Conservation (phyloP, 2,329 filamentous ascomycete genomes). For the Spiromastix sp. region DNA sequence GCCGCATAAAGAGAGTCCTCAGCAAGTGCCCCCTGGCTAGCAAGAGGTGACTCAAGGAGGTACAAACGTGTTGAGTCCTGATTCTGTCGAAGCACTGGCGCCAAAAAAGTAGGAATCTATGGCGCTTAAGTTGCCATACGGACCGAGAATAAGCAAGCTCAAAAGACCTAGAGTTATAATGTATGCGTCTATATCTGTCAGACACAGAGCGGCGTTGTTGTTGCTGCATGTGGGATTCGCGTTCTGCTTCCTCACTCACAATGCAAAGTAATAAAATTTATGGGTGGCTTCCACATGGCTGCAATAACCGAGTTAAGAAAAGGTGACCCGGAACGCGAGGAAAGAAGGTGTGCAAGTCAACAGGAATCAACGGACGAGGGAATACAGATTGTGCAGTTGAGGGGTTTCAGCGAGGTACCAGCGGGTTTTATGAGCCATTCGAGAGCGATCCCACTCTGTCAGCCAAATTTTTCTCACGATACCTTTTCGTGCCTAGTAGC, state of each 20-base stretch:
- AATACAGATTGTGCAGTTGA: no score
- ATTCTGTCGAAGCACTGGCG: slow-evolving; percentile 39
- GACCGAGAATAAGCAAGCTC: slow-evolving; percentile 25
- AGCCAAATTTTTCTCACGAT: no score
- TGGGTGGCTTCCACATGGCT: slow-evolving; percentile 4
- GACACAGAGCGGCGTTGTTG: no score
- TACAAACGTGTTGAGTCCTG: slow-evolving; percentile 39
- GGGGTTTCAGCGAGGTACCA: no score
- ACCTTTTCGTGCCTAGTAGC: no score
- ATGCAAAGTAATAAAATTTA: slow-evolving; percentile 6
- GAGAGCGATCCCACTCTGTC: no score
- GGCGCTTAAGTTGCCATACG: slow-evolving; percentile 30
- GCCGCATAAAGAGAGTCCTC: background rate
- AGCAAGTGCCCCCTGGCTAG: background rate
- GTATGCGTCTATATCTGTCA: slow-evolving; percentile 24
- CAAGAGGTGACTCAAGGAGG: background rate
- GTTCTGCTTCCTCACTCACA: background rate
- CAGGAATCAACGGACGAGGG: no score
- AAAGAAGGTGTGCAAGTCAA: no score
- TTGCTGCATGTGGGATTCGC: background rate
- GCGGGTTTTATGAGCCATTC: no score
- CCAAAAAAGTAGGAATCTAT: slow-evolving; percentile 43
- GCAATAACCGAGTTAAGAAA: no score
- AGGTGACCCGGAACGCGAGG: no score
- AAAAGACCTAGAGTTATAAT: slow-evolving; percentile 28